A percentile compares a stretch with the other conserved stretches of the same genome.
Evolutionary conservation across 805 yeast species (phyloP).

Genomic region (Myxozyma lipomycoides): DNA sequence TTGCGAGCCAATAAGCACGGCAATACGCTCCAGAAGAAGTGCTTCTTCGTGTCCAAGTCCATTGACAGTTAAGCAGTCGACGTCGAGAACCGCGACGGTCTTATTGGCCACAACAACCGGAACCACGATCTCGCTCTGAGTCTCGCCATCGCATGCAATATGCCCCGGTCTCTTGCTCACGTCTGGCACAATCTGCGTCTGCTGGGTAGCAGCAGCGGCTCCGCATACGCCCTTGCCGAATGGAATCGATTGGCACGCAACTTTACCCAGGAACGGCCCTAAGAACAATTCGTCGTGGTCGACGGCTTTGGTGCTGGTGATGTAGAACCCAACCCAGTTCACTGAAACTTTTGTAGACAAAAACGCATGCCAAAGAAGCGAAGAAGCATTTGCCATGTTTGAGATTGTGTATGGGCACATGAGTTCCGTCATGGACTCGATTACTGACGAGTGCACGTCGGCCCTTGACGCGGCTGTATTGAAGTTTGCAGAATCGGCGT

Average conservation of each 20-base stretch:
- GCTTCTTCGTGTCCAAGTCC: constrained; percentile 70
- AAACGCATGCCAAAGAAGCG: constrained; percentile 85
- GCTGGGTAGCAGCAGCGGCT: constrained; percentile 55
- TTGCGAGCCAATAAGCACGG: constrained; percentile 29
- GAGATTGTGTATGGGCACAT: constrained; percentile 33
- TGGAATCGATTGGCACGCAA: constrained; percentile 81
- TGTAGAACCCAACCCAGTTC: constrained; percentile 94
- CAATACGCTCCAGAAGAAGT: constrained; percentile 56
- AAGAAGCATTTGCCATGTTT: constrained; percentile 79
- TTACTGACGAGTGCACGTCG: background rate
- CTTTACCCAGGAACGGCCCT: constrained; percentile 96
- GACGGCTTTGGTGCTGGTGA: constrained; percentile 41
- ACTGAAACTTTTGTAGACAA: constrained; percentile 52
- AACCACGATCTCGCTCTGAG: constrained; percentile 88
- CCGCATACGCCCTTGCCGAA: constrained; percentile 93
- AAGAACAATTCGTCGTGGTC: constrained; percentile 51
- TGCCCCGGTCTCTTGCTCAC: constrained; percentile 84
- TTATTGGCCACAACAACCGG: constrained; percentile 56
- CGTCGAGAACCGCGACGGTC: constrained; percentile 73
- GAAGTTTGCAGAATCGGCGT: constrained; percentile 1
- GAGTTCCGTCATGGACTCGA: background rate
- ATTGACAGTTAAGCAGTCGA: constrained; percentile 62
- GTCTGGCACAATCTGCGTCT: constrained; percentile 72
- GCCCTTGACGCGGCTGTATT: background rate
- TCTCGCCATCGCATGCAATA: constrained; percentile 95